Percentiles rank a stretch among this genome's conserved stretches.
Evolutionary conservation across 805 yeast genomes (phyloP).

Genomic region (Tetrapisispora pingtungensis): DNA sequence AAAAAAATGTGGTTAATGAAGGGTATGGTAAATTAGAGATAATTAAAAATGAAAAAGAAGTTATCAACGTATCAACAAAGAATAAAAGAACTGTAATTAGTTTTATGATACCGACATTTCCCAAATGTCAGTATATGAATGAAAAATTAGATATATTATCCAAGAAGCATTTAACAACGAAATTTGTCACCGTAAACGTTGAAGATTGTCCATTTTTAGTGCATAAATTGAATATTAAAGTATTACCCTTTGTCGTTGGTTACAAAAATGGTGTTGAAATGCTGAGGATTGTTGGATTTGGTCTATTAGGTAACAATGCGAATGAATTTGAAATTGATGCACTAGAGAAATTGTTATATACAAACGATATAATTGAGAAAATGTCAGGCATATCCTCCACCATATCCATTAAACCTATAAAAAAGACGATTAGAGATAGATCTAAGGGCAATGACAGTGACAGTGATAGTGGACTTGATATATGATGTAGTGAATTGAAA

Average conservation of each 20-base stretch:
- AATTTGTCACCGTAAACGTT: constrained; percentile 48
- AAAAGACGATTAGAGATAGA: not conserved
- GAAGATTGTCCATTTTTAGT: constrained; percentile 64
- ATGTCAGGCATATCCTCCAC: constrained; percentile 3
- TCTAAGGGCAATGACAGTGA: not conserved
- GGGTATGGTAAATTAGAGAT: constrained; percentile 38
- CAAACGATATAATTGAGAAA: constrained; percentile 1
- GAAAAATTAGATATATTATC: constrained; percentile 37
- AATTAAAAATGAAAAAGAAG: constrained; percentile 42
- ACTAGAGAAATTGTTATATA: constrained; percentile 36
- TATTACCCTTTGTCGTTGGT: constrained; percentile 60
- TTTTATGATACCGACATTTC: constrained; percentile 52
- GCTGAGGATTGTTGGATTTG: constrained; percentile 59
- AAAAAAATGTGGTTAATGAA: constrained; percentile 27
- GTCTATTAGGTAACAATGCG: constrained; percentile 39
- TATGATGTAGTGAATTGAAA: no score
- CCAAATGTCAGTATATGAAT: constrained; percentile 53
- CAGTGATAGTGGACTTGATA: constrained; percentile 8
- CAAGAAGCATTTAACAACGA: constrained; percentile 45
- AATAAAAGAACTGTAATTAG: constrained; percentile 42
- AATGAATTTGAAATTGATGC: constrained; percentile 38
- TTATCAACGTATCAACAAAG: constrained; percentile 42
- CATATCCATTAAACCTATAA: not conserved
- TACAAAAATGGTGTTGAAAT: constrained; percentile 52
- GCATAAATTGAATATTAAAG: constrained; percentile 49